Conservation (phyloP, 805 yeast genomes). For the Metschnikowia reukaufii region DNA sequence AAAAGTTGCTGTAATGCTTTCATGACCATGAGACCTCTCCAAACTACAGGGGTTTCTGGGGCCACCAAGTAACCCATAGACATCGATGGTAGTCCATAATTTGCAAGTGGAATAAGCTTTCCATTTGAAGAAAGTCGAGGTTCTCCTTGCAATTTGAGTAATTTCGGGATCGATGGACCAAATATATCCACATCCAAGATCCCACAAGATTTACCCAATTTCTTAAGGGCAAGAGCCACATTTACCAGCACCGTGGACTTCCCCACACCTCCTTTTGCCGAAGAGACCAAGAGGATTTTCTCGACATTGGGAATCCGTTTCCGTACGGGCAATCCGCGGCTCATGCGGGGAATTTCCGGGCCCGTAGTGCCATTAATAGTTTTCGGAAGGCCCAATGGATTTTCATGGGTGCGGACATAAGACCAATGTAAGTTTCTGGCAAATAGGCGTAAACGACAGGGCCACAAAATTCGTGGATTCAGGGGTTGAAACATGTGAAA, state of each 20-base stretch:
- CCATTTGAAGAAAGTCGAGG: slow-evolving; percentile 58
- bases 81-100: slow-evolving; percentile 80
- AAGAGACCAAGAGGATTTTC: slow-evolving; percentile 63
- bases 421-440: neutral
- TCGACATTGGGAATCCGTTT: slow-evolving; percentile 60
- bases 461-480: neutral
- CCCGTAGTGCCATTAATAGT: slow-evolving; percentile 3
- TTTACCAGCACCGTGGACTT: slow-evolving; percentile 75
- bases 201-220: slow-evolving; percentile 59
- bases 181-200: slow-evolving; percentile 78
- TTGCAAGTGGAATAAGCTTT: slow-evolving; percentile 61
- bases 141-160: slow-evolving; percentile 68
- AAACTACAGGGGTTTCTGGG: slow-evolving; percentile 69
- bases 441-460: neutral
- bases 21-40: slow-evolving; percentile 88
- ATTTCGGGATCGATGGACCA: slow-evolving; percentile 80
- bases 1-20: slow-evolving; percentile 83
- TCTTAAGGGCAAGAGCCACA: slow-evolving; percentile 60
- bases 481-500: too few species aligned
- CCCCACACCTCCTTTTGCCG: slow-evolving; percentile 83
- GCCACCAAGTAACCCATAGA: slow-evolving; percentile 81
- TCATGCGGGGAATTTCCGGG: slow-evolving; percentile 30
- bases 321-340: slow-evolving; percentile 56
- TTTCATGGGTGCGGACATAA: slow-evolving; percentile 25
- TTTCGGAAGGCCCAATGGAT: slow-evolving; percentile 43